These are phyloP conservation scores for Fusarium sp. DNA, from an alignment of 2,329 filamentous ascomycete species.

Conservation along the genomic window DNA sequence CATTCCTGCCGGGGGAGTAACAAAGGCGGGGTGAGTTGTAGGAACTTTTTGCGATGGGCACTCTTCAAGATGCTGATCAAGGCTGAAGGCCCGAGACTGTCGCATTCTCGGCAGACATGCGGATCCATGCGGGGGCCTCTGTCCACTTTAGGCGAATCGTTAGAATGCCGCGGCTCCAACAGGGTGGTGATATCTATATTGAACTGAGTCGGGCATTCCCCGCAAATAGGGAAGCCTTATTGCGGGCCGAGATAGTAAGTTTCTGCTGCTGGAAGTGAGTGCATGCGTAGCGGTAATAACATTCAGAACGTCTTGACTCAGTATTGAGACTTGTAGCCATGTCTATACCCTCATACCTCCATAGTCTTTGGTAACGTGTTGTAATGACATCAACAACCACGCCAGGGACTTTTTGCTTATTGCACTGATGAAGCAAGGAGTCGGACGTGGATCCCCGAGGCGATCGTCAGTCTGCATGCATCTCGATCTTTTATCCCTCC, in stretches of 20 bases:
- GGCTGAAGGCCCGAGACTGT: conserved; percentile 33
- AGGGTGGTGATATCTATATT: conserved; percentile 31
- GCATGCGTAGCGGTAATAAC: neutral
- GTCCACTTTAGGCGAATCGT: conserved; percentile 34
- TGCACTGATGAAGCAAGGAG: conserved; percentile 9
- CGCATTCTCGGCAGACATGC: conserved; percentile 29
- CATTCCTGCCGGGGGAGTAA: conserved; percentile 7
- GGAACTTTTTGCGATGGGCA: conserved; percentile 40
- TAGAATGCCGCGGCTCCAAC: conserved; percentile 35
- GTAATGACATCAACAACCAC: conserved; percentile 3
- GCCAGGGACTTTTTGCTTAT: conserved; percentile 18
- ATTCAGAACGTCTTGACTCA: neutral
- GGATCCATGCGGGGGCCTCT: conserved; percentile 42
- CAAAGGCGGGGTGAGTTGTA: conserved; percentile 17
- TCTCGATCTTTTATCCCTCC: conserved; percentile 43
- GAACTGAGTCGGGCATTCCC: conserved; percentile 29
- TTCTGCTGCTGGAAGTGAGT: neutral
- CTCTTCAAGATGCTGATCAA: conserved; percentile 43
- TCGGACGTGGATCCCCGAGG: conserved; percentile 24
- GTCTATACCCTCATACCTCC: neutral
- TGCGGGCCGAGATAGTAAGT: conserved; percentile 1
- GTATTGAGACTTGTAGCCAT: neutral
- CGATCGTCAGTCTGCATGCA: conserved; percentile 42
- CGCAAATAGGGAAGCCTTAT: neutral
- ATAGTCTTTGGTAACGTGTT: neutral